Percentiles rank a stretch among this genome's conserved stretches.
Evolutionary conservation across 176 grass and related monocot genomes (phyloP).

Genomic region (Aegilops longissima): DNA sequence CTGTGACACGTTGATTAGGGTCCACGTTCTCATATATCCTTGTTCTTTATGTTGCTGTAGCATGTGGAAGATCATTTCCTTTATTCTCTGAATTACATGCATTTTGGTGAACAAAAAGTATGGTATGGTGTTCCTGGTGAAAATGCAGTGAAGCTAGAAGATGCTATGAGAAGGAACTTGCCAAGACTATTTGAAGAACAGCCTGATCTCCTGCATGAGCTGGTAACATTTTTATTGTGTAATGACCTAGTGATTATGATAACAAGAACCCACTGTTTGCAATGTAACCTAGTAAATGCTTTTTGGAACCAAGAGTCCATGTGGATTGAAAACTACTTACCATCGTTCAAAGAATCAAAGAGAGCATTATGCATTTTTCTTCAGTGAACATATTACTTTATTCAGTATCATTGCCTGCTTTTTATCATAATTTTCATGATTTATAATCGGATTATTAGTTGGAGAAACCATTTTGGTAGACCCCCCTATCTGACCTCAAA

Average conservation of each 20-base stretch:
- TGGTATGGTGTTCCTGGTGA: conserved; percentile 86
- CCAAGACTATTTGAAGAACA: conserved; percentile 91
- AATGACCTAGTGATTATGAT: conserved; percentile 17
- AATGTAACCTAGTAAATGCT: background rate
- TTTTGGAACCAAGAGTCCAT: background rate
- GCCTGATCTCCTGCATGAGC: conserved; percentile 91
- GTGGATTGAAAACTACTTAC: background rate
- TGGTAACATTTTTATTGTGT: conserved; percentile 57
- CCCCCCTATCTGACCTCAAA: background rate
- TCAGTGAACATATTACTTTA: background rate
- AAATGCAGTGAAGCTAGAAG: conserved; percentile 81
- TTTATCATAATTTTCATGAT: conserved; percentile 10
- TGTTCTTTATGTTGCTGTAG: conserved; percentile 42
- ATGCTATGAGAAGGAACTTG: conserved; percentile 86
- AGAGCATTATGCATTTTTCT: conserved; percentile 4
- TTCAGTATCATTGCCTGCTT: conserved; percentile 17
- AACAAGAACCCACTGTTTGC: background rate
- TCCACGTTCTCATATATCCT: conserved; percentile 10
- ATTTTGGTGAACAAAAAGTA: conserved; percentile 95
- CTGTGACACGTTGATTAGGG: conserved; percentile 4
- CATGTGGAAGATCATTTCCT: conserved; percentile 99
- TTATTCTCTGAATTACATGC: conserved; percentile 98
- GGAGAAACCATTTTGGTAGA: conserved; percentile 8
- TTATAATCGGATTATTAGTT: conserved; percentile 1
- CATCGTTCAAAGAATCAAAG: conserved; percentile 18